Evolutionary conservation across 768 basidiomycete species (phyloP).

Genomic region (Mycena sanguinolenta): DNA sequence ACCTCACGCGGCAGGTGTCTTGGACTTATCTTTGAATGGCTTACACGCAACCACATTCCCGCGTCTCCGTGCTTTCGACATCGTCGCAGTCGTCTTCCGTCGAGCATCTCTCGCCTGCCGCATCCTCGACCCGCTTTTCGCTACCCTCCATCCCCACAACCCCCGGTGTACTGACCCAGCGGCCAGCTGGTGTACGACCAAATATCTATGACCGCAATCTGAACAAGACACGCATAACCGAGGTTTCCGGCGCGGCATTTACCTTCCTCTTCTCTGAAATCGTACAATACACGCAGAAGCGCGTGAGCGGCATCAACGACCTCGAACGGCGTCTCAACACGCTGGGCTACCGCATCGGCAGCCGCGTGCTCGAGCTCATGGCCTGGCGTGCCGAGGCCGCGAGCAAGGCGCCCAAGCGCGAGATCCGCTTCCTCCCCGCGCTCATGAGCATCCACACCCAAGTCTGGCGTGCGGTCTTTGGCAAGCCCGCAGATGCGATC

Average conservation of each 20-base stretch:
- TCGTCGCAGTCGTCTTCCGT: constrained; percentile 67
- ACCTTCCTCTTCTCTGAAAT: constrained; percentile 94
- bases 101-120: constrained; percentile 68
- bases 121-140: constrained; percentile 78
- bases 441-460: constrained; percentile 96
- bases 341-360: constrained; percentile 93
- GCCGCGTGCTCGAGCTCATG: constrained; percentile 88
- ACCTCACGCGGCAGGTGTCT: too few species aligned
- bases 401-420: constrained; percentile 92
- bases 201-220: constrained; percentile 92
- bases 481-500: constrained; percentile 92
- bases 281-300: constrained; percentile 96
- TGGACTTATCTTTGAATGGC: too few species aligned
- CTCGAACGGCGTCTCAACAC: constrained; percentile 93
- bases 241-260: constrained; percentile 88
- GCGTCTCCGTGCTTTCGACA: constrained; percentile 76
- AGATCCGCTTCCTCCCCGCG: constrained; percentile 90
- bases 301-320: constrained; percentile 95
- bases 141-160: constrained; percentile 69
- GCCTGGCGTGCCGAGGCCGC: constrained; percentile 82
- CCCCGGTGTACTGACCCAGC: constrained; percentile 50
- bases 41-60: constrained; percentile 73
- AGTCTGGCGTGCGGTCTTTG: constrained; percentile 95
- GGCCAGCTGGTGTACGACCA: constrained; percentile 62
- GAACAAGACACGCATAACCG: constrained; percentile 87